Base-by-base conservation (phyloP, 768 basidiomycete genomes). In the Lentinula raphanica region DNA sequence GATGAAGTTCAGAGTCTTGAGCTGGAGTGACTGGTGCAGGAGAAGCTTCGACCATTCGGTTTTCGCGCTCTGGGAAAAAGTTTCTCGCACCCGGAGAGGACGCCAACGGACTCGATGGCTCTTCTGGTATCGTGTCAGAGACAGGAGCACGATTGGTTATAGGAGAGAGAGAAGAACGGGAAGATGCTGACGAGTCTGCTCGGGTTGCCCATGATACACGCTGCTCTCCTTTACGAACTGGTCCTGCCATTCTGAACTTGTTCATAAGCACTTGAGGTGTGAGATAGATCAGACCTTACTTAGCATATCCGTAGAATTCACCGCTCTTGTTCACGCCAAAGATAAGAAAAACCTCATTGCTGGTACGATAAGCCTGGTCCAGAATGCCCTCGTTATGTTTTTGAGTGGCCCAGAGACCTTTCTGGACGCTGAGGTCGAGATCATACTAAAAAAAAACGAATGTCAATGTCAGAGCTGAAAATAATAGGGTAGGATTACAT, bases 321-420 rank as follows among this genome's bases (percentile, higher is more conserved):
- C 96, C 94, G 58, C 89, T 90, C 68, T 89, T 92, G 73, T 98
- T 98, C 17, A 91, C 96, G 35, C 94, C 83, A 64, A 98, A 98
- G 58, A 98, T 85, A 44, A 98, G 79, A 65, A 79, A 90, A 3
- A 98, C 95, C 25, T 95, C 90, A 62, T 82, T 80, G 61, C 88
- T 88, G 2, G 93, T 97, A n/a, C 94, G 85, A 70, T 78, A 98
- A 0, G 96, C 95, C 69, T 92, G 92, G 63, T 98, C 94, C 15
- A 97, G 76, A 49, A 96, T 85, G 8, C 83, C 84, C 71, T 97
- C 93, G 65, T 96, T 97, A 72, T 96, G 94, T 63, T 77, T 80
- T 72, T 98, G 96, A 1, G 95, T 98, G 45, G 91, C 89, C 96
- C 96, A 98, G 1, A 90, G 56, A 1, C 90, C 88, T 13, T 79